phyloP scores from a whole-genome alignment of 306 rosid species.

The Cucurbita pepo region DNA sequence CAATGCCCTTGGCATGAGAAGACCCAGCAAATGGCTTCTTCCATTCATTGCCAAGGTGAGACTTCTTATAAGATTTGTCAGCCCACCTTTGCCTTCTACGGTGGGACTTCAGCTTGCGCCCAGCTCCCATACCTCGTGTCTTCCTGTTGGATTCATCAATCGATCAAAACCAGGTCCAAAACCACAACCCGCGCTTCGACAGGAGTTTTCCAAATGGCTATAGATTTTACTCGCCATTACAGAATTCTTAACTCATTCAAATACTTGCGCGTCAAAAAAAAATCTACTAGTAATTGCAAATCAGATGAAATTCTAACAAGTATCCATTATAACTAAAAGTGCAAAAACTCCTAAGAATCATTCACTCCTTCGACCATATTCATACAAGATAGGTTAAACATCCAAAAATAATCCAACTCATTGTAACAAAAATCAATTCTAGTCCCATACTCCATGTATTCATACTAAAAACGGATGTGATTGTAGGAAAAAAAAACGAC shows the following conservation, averaged over 20 bases:
- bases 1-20: conserved; percentile 76
- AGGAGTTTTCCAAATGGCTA: not conserved
- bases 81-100: conserved; percentile 10
- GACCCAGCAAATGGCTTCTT: conserved; percentile 84
- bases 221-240: not conserved
- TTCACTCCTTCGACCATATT: not conserved
- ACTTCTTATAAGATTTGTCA: not conserved
- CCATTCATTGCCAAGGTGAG: conserved; percentile 58
- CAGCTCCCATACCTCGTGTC: conserved; percentile 77
- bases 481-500: too few relatives aligned
- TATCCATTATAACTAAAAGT: not conserved
- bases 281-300: not conserved
- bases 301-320: not conserved
- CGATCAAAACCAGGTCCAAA: not conserved
- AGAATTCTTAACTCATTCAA: not conserved
- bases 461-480: too few relatives aligned
- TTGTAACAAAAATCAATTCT: not conserved
- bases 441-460: too few relatives aligned
- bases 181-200: not conserved
- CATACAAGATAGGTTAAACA: not conserved
- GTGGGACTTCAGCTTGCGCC: conserved; percentile 22
- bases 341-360: not conserved
- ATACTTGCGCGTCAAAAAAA: not conserved
- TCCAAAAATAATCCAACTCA: not conserved
- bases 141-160: conserved; percentile 21